Conservation (phyloP, 1,139 yeast genomes). For the Kodamaea fungicola region DNA sequence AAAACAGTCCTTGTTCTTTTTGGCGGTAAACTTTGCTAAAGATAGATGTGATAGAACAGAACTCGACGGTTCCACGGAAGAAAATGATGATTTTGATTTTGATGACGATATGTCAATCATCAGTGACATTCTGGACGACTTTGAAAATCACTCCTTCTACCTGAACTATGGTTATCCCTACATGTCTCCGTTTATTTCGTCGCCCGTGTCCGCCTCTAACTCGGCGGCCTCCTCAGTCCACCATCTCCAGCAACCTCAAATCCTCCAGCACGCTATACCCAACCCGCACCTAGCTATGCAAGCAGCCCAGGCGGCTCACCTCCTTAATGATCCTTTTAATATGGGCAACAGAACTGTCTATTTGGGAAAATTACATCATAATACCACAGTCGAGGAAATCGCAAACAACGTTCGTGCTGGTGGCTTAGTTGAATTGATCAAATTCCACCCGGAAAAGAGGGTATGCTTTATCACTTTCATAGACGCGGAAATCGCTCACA, state of each 20-base stretch:
- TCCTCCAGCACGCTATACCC: constrained; percentile 1
- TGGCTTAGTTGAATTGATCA: constrained; percentile 43
- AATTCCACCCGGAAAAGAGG: constrained; percentile 33
- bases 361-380: constrained; percentile 44
- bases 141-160: constrained; percentile 1
- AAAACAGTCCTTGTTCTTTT: constrained; percentile 16
- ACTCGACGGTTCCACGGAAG: background rate
- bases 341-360: constrained; percentile 38
- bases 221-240: background rate
- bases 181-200: background rate
- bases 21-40: constrained; percentile 22
- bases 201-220: background rate
- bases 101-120: constrained; percentile 1
- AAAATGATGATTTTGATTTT: background rate
- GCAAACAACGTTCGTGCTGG: constrained; percentile 50
- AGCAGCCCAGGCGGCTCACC: constrained; percentile 7
- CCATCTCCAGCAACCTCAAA: constrained; percentile 1
- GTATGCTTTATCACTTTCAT: constrained; percentile 46
- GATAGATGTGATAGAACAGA: constrained; percentile 37
- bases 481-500: constrained; percentile 40
- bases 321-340: constrained; percentile 1
- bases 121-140: constrained; percentile 4
- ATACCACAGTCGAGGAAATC: constrained; percentile 46
- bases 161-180: background rate
- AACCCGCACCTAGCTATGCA: constrained; percentile 4